Conservation (phyloP, 2,329 filamentous ascomycete genomes). For the Talaromyces pinophilus region DNA sequence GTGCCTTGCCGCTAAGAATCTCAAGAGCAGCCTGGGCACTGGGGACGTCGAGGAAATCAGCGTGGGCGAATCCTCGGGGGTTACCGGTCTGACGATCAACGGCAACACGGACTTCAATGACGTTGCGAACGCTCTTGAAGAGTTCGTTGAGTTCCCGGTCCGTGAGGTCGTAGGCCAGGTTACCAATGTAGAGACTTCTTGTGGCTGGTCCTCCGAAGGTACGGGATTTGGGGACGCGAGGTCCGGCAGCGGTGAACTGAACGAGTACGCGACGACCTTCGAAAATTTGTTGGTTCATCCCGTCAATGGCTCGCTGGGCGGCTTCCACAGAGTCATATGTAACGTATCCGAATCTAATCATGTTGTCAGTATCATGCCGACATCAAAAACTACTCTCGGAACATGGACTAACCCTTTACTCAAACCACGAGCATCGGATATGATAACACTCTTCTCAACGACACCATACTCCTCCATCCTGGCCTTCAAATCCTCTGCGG, state of each 20-base stretch:
- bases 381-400: too few species aligned
- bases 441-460: conserved; percentile 56
- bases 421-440: conserved; percentile 62
- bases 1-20: conserved; percentile 55
- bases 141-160: conserved; percentile 78
- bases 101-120: conserved; percentile 76
- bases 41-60: conserved; percentile 70
- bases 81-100: conserved; percentile 79
- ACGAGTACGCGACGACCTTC: conserved; percentile 66
- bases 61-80: conserved; percentile 80
- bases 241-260: conserved; percentile 54
- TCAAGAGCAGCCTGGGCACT: conserved; percentile 64
- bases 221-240: conserved; percentile 29
- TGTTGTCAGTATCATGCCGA: background rate
- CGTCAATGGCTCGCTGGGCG: conserved; percentile 59
- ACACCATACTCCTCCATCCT: conserved; percentile 62
- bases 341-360: conserved; percentile 64
- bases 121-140: conserved; percentile 69
- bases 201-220: conserved; percentile 46
- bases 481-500: conserved; percentile 59
- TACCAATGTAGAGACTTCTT: conserved; percentile 77
- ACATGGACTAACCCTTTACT: conserved; percentile 64
- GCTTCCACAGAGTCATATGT: conserved; percentile 57
- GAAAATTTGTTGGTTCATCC: conserved; percentile 60
- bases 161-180: conserved; percentile 82